Evolutionary conservation across 805 yeast species (phyloP), one percentile per base, ranked within the genome.

Genomic region (Komagataella pastoris): DNA sequence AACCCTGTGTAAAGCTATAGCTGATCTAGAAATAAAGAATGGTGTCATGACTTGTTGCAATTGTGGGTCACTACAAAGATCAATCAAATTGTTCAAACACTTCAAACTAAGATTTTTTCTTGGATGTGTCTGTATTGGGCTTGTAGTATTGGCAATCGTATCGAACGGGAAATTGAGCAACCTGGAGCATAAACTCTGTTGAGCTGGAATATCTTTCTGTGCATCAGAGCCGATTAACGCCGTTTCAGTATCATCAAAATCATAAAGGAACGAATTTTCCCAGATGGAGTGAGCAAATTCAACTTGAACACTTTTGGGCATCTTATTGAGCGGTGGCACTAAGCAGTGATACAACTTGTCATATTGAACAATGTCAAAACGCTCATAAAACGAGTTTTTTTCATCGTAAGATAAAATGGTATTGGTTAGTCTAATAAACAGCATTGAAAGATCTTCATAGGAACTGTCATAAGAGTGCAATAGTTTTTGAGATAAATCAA

Each of bases 91-190:
- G 21, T 63, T 59, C 45, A 90, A 65, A 59, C 95, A 85, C 21
- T 65, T 60, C 47, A 75, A 65, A 14, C 89, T 74, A 44, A 85
- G 71, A 5, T 62, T 55, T 10, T 68, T 66, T 53, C 83, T 77
- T 1, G 75, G 40, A 14, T 30, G 12, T 14, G 40, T 30, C 14
- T 30, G 58, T 1, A 82, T 62, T 2, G 76, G 74, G 44, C 73
- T 73, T 0, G 91, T 83, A 0, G 86, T 73, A 1, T 93, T 93
- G 57, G 74, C 79, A n/a, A 75, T 68, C 7, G 72, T 72, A 7
- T 72, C 74, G 52, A 76, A 72, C 12, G 73, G 65, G 53, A 75
- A 75, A 1, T 60, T 52, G 2, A 73, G 61, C 3, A 81, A 58
- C 8, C 58, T 61, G 8, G 61, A 54, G 2, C 77, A 63, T 3